Conservation (phyloP, 75 land plant species). For the Azolla pinnata region DNA sequence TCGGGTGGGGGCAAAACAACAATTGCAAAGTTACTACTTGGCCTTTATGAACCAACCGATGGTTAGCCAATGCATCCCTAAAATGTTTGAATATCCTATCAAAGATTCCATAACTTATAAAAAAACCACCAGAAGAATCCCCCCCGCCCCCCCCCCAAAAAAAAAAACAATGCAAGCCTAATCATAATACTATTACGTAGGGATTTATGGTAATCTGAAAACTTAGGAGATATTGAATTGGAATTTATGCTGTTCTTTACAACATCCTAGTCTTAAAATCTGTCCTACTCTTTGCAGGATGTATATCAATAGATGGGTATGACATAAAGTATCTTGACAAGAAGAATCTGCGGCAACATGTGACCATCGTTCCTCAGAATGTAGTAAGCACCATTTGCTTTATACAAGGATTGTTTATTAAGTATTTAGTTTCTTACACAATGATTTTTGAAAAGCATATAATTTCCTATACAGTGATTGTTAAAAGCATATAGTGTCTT, state of each 20-base stretch:
- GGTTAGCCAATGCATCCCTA: too few relatives aligned
- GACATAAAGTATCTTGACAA: constrained; percentile 45
- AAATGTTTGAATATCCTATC: too few relatives aligned
- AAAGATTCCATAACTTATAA: background rate
- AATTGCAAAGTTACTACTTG: constrained; percentile 72
- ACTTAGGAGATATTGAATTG: background rate
- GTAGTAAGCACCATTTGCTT: constrained; percentile 39
- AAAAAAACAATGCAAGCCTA: too few relatives aligned
- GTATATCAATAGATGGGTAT: constrained; percentile 55
- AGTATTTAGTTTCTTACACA: too few relatives aligned
- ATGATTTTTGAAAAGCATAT: too few relatives aligned
- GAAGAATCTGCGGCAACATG: constrained; percentile 52
- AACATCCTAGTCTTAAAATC: too few relatives aligned
- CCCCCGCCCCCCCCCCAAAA: too few relatives aligned
- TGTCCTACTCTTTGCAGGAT: constrained; percentile 27
- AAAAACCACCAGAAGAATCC: too few relatives aligned
- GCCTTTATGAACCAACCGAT: constrained; percentile 71
- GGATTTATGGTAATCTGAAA: background rate
- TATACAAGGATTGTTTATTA: too few relatives aligned
- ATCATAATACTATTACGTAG: background rate
- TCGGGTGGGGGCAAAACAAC: constrained; percentile 97
- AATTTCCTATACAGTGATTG: too few relatives aligned
- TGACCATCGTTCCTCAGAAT: constrained; percentile 83
- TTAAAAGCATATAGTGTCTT: too few relatives aligned
- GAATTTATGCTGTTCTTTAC: background rate